Conservation (phyloP, 768 basidiomycete species). For the Tremella fuciformis region DNA sequence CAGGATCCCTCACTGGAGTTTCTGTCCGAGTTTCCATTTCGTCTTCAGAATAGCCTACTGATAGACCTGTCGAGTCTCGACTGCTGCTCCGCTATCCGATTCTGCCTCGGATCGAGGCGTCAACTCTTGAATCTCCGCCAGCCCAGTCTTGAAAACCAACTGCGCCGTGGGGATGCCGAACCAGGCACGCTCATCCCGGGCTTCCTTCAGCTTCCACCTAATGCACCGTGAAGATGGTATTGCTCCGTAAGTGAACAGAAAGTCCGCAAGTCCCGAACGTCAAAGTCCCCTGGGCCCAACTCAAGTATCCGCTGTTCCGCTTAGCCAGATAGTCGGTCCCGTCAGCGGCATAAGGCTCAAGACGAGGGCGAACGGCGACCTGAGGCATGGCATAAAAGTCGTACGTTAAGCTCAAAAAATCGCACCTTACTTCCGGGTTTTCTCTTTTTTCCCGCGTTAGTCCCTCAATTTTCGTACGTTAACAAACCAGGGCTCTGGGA, state of each 20-base stretch:
- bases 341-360: slow-evolving; percentile 9
- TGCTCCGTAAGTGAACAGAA: slow-evolving; percentile 28
- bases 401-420: too few species aligned
- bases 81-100: background rate
- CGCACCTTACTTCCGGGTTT: too few species aligned
- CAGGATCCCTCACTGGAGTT: too few species aligned
- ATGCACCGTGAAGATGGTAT: slow-evolving; percentile 22
- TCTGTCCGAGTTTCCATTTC: too few species aligned
- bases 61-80: slow-evolving; percentile 1
- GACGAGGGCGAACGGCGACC: slow-evolving; percentile 16
- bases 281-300: slow-evolving; percentile 19
- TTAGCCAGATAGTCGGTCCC: too few species aligned
- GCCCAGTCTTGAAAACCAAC: slow-evolving; percentile 19
- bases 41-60: slow-evolving; percentile 7
- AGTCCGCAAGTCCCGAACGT: slow-evolving; percentile 17
- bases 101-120: slow-evolving; percentile 15
- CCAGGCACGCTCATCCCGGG: slow-evolving; percentile 1
- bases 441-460: too few species aligned
- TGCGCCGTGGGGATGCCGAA: slow-evolving; percentile 12
- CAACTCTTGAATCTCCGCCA: slow-evolving; percentile 22
- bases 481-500: too few species aligned
- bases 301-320: slow-evolving; percentile 23
- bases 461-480: too few species aligned
- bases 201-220: slow-evolving; percentile 18
- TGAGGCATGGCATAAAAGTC: too few species aligned